Percentiles rank a stretch among this genome's conserved stretches.
These are phyloP conservation scores for Starmerella kuoi DNA, from an alignment of 805 yeast genomes.

Conservation along the genomic window DNA sequence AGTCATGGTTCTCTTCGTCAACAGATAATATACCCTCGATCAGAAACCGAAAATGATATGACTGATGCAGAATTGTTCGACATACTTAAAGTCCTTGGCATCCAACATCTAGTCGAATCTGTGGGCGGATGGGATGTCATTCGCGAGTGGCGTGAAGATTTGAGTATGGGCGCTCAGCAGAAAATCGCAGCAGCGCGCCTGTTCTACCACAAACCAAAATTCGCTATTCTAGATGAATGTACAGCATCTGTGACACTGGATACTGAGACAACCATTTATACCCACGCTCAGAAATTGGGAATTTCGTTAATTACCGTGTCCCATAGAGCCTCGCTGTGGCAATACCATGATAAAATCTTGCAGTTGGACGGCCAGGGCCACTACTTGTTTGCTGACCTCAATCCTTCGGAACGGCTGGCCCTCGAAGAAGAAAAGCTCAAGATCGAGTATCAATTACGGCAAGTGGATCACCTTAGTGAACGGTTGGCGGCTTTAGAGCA, in stretches of 20 bases:
- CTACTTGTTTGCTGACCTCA: constrained; percentile 47
- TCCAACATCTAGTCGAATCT: constrained; percentile 28
- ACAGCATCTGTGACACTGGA: constrained; percentile 88
- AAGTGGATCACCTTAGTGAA: constrained; percentile 53
- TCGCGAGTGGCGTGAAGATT: constrained; percentile 78
- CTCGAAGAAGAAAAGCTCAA: constrained; percentile 67
- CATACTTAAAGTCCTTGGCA: constrained; percentile 29
- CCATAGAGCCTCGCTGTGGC: constrained; percentile 86
- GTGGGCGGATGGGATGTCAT: constrained; percentile 52
- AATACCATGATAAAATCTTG: constrained; percentile 69
- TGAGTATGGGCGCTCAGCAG: constrained; percentile 87
- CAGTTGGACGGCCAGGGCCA: constrained; percentile 81
- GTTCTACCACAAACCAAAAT: constrained; percentile 80
- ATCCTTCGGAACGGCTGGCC: constrained; percentile 59
- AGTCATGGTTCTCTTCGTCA: constrained; percentile 70
- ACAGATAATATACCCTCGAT: constrained; percentile 80
- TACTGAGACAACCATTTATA: constrained; percentile 80
- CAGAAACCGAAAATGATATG: constrained; percentile 37
- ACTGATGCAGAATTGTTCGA: constrained; percentile 29
- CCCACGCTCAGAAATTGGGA: constrained; percentile 64
- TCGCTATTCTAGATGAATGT: constrained; percentile 92
- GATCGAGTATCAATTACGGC: constrained; percentile 59
- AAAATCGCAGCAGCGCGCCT: constrained; percentile 85
- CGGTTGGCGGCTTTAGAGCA: constrained; percentile 45
- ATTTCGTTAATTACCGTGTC: constrained; percentile 83